These are phyloP conservation scores for Fonsecaea multimorphosa DNA, from an alignment of 2,329 filamentous ascomycete species.

Conservation along the genomic window DNA sequence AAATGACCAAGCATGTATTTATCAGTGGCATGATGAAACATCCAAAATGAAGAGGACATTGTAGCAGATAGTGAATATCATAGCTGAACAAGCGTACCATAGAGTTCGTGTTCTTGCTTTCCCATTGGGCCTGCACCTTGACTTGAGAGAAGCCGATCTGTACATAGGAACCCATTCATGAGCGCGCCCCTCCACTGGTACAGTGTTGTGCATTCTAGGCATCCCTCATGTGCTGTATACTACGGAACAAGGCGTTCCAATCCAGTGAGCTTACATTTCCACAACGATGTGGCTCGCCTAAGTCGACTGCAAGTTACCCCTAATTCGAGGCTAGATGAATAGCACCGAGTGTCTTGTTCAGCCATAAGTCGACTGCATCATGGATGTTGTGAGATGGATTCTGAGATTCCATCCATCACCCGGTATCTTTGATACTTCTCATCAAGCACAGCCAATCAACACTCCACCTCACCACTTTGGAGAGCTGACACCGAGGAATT, in stretches of 20 bases:
- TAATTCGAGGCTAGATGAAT: background rate
- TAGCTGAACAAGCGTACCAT: constrained; percentile 24
- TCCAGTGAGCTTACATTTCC: background rate
- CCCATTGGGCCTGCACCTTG: too few relatives aligned
- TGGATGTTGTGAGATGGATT: background rate
- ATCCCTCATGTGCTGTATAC: background rate
- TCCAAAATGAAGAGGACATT: constrained; percentile 27
- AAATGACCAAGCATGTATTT: constrained; percentile 31
- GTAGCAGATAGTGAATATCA: constrained; percentile 33
- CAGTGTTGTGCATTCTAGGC: background rate
- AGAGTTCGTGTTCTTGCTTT: background rate
- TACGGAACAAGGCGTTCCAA: background rate
- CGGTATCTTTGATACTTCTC: background rate
- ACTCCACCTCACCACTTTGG: background rate
- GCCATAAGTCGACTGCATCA: background rate
- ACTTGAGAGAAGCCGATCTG: background rate
- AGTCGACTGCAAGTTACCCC: background rate
- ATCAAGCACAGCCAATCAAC: background rate
- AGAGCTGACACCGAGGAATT: background rate
- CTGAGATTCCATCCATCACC: background rate
- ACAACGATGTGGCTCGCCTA: background rate
- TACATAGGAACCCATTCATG: background rate
- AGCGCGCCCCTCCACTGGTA: background rate
- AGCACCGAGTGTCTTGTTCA: background rate
- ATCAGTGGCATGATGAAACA: constrained; percentile 30